phyloP scores from a whole-genome alignment of 441 rosid genomes.

The Populus hybrid region DNA sequence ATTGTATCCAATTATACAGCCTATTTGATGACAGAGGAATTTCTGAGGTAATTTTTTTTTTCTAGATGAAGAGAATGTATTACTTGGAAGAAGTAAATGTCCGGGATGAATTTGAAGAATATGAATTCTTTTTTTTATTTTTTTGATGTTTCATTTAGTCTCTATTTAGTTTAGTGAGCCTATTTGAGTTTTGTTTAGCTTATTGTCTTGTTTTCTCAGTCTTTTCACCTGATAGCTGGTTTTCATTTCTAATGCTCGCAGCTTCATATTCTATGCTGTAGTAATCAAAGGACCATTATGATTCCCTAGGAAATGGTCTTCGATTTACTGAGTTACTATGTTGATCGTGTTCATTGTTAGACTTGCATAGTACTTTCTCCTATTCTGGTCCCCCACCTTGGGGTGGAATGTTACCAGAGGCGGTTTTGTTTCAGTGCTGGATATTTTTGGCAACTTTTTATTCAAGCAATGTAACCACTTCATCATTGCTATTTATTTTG shows the following conservation, averaged over 20 bases:
- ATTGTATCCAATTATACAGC: conserved; percentile 83
- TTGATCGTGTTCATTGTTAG: not conserved
- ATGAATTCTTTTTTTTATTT: too few species aligned
- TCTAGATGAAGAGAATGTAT: too few species aligned
- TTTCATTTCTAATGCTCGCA: not conserved
- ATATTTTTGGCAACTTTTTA: not conserved
- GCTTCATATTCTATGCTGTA: not conserved
- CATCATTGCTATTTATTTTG: not conserved
- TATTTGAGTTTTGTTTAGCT: not conserved
- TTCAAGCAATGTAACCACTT: not conserved
- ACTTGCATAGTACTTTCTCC: too few species aligned
- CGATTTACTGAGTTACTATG: not conserved
- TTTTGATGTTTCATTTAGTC: not conserved
- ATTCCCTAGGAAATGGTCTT: not conserved
- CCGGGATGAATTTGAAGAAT: too few species aligned
- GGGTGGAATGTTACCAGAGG: not conserved
- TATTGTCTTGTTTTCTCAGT: not conserved
- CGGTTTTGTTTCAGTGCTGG: not conserved
- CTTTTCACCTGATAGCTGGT: not conserved
- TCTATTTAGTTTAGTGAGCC: too few species aligned
- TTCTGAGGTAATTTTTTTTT: conserved; percentile 56
- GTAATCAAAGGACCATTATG: not conserved
- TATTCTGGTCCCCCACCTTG: not conserved
- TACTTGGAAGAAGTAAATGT: too few species aligned
- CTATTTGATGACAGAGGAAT: conserved; percentile 71